Evolutionary conservation across 2,329 filamentous ascomycete species (phyloP).

Genomic region (Anisogramma anomala): DNA sequence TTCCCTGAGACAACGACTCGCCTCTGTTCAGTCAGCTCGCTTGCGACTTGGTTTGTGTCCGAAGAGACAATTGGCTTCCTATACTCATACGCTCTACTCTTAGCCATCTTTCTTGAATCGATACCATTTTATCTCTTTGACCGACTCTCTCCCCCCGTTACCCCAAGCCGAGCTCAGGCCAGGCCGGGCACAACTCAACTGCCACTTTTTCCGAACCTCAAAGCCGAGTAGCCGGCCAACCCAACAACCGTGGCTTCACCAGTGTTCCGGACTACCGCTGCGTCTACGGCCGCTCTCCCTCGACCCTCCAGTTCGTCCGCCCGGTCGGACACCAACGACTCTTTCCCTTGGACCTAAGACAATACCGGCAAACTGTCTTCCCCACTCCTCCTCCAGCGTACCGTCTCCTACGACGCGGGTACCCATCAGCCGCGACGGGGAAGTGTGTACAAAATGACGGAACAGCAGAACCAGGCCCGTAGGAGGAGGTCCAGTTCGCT

Average conservation of each 20-base stretch:
- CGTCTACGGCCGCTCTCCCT: slow-evolving; percentile 19
- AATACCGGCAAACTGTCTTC: slow-evolving; percentile 96
- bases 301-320: slow-evolving; percentile 20
- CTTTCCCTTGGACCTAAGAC: slow-evolving; percentile 19
- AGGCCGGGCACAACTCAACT: background rate
- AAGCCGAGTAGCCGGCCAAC: background rate
- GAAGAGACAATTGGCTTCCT: slow-evolving; percentile 3
- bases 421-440: slow-evolving; percentile 56
- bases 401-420: slow-evolving; percentile 83
- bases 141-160: background rate
- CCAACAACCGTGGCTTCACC: background rate
- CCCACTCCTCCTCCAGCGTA: slow-evolving; percentile 72
- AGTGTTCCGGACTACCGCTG: background rate
- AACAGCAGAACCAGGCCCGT: slow-evolving; percentile 48
- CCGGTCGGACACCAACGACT: slow-evolving; percentile 16
- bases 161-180: too few relatives aligned
- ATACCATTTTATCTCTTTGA: slow-evolving; percentile 10
- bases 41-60: too few relatives aligned
- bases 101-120: slow-evolving; percentile 13
- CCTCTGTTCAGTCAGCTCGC: slow-evolving; percentile 5
- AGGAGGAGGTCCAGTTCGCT: slow-evolving; percentile 95
- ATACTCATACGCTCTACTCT: background rate
- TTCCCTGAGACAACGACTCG: slow-evolving; percentile 3
- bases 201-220: background rate
- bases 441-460: slow-evolving; percentile 45